Evolutionary conservation across 257 asterid genomes (phyloP).

Genomic region (Forsythia viridissima): DNA sequence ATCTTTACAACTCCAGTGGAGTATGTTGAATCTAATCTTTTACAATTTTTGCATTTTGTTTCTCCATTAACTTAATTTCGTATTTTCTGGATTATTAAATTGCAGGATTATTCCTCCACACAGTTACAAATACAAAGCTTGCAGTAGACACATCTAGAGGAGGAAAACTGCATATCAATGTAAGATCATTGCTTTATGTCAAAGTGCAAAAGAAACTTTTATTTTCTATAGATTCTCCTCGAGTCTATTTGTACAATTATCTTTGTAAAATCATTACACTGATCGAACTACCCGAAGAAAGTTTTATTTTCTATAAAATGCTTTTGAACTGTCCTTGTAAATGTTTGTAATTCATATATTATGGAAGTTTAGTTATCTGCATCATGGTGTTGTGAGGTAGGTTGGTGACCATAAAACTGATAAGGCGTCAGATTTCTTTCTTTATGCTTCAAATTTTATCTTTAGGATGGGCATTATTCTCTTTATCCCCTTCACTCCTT

Average conservation of each 20-base stretch:
- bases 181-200: slow-evolving; percentile 38
- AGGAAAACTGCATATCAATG: slow-evolving; percentile 81
- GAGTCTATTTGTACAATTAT: neutral
- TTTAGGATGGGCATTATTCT: neutral
- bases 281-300: neutral
- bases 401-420: slow-evolving; percentile 10
- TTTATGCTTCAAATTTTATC: neutral
- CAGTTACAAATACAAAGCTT: slow-evolving; percentile 83
- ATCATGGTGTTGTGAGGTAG: slow-evolving; percentile 12
- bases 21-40: slow-evolving; percentile 13
- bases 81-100: slow-evolving; percentile 28
- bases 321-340: neutral
- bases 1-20: neutral
- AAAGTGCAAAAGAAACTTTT: slow-evolving; percentile 5
- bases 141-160: slow-evolving; percentile 97
- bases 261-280: neutral
- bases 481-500: neutral
- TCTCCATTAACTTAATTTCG: slow-evolving; percentile 10
- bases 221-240: slow-evolving; percentile 3
- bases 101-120: slow-evolving; percentile 88
- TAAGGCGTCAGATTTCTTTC: neutral
- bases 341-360: slow-evolving; percentile 14
- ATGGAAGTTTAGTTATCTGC: slow-evolving; percentile 2
- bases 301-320: neutral
- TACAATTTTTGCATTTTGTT: slow-evolving; percentile 13